These are phyloP conservation scores for Chrysanthemum seticuspe DNA, from an alignment of 129 eudicot genomes.

Conservation along the genomic window DNA sequence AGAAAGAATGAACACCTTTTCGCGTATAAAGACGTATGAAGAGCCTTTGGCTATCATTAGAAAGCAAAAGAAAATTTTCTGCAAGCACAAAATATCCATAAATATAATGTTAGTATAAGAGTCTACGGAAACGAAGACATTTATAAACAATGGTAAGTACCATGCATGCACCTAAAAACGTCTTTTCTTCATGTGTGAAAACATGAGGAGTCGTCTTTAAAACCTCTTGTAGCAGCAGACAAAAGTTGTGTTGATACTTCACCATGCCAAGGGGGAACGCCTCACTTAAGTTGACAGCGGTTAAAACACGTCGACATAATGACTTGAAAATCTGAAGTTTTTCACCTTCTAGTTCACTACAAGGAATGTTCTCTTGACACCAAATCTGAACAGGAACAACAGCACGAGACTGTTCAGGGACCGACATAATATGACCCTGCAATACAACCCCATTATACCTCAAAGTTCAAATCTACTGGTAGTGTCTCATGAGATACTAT, in stretches of 20 bases:
- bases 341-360: constrained; percentile 40
- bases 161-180: constrained; percentile 52
- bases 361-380: constrained; percentile 35
- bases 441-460: constrained; percentile 48
- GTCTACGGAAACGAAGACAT: constrained; percentile 4
- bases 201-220: constrained; percentile 59
- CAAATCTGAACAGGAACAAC: constrained; percentile 58
- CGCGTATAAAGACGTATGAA: constrained; percentile 85
- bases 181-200: constrained; percentile 55
- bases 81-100: constrained; percentile 27
- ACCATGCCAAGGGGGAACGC: constrained; percentile 35
- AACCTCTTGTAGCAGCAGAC: constrained; percentile 68
- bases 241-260: constrained; percentile 70
- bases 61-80: constrained; percentile 65
- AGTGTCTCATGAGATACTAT: constrained; percentile 3
- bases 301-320: constrained; percentile 49
- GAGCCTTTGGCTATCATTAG: constrained; percentile 84
- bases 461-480: constrained; percentile 43
- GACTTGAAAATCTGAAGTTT: constrained; percentile 43
- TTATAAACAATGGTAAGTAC: constrained; percentile 6
- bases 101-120: constrained; percentile 9
- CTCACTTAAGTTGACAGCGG: constrained; percentile 37
- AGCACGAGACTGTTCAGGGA: constrained; percentile 57
- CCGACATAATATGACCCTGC: constrained; percentile 69
- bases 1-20: constrained; percentile 52